phyloP scores from a whole-genome alignment of 352 stramenopile species.

The Phytophthora ramorum region DNA sequence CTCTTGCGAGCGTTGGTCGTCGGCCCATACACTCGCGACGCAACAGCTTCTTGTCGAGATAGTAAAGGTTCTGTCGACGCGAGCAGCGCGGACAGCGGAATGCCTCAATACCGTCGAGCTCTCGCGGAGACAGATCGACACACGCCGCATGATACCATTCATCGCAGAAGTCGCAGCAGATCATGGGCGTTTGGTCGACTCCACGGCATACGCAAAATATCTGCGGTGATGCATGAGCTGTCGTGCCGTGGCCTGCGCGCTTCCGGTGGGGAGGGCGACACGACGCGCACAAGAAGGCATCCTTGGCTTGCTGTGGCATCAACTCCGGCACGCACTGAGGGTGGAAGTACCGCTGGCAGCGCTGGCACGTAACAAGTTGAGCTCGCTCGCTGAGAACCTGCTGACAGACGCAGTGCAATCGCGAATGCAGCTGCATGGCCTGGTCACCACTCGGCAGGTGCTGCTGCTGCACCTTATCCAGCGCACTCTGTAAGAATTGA shows the following conservation, averaged over 20 bases:
- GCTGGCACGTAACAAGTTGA: constrained; percentile 54
- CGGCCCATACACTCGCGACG: constrained; percentile 50
- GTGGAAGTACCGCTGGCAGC: constrained; percentile 67
- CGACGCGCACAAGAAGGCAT: constrained; percentile 26
- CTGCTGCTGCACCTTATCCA: constrained; percentile 41
- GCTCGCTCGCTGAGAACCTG: constrained; percentile 69
- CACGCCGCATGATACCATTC: constrained; percentile 86
- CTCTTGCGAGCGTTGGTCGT: constrained; percentile 53
- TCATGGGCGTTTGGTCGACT: constrained; percentile 75
- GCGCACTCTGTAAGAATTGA: constrained; percentile 54
- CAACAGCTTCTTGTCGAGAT: constrained; percentile 68
- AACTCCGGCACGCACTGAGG: constrained; percentile 53
- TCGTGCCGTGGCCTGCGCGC: not conserved
- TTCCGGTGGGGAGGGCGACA: constrained; percentile 31
- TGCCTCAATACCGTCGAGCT: constrained; percentile 70
- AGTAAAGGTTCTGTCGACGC: constrained; percentile 71
- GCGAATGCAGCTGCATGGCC: constrained; percentile 33
- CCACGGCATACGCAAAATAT: constrained; percentile 82
- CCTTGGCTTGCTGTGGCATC: constrained; percentile 7
- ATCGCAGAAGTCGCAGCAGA: constrained; percentile 89
- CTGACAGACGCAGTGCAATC: constrained; percentile 73
- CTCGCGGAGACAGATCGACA: constrained; percentile 63
- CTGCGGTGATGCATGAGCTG: constrained; percentile 6
- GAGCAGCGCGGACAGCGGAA: constrained; percentile 79
- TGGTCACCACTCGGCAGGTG: constrained; percentile 15